phyloP scores from a whole-genome alignment of 495 filamentous ascomycete genomes.

The Sporormia fimetaria region DNA sequence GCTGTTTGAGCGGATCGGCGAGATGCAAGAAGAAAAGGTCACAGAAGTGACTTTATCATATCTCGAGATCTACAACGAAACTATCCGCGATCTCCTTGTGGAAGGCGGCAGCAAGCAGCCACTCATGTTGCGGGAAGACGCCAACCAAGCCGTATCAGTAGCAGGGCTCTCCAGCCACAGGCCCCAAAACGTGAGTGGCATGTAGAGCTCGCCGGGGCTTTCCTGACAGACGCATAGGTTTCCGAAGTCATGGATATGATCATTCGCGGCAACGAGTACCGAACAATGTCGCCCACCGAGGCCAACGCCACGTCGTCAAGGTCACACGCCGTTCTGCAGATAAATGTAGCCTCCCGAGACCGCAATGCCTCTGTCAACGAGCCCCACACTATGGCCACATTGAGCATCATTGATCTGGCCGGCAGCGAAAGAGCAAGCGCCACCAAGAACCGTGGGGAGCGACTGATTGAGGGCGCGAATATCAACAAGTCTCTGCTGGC shows the following conservation, averaged over 20 bases:
- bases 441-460: constrained; percentile 90
- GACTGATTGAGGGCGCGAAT: constrained; percentile 88
- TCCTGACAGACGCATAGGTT: constrained; percentile 25
- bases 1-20: constrained; percentile 88
- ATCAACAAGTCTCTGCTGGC: constrained; percentile 98
- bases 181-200: constrained; percentile 58
- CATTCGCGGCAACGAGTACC: constrained; percentile 81
- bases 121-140: constrained; percentile 89
- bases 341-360: constrained; percentile 89
- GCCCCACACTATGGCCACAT: constrained; percentile 91
- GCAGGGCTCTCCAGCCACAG: constrained; percentile 85
- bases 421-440: constrained; percentile 94
- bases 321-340: constrained; percentile 97
- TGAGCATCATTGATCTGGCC: constrained; percentile 96
- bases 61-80: constrained; percentile 98
- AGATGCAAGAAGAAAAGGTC: constrained; percentile 69
- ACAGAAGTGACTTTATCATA: constrained; percentile 91
- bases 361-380: constrained; percentile 88
- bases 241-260: constrained; percentile 99
- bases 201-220: too few species aligned
- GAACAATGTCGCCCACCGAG: constrained; percentile 94
- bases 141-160: constrained; percentile 86
- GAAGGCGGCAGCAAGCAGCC: constrained; percentile 76
- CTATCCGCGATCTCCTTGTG: constrained; percentile 87
- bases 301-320: constrained; percentile 96